Conservation (phyloP, 2,329 filamentous ascomycete genomes). For the Atkinsonella hypoxylon region DNA sequence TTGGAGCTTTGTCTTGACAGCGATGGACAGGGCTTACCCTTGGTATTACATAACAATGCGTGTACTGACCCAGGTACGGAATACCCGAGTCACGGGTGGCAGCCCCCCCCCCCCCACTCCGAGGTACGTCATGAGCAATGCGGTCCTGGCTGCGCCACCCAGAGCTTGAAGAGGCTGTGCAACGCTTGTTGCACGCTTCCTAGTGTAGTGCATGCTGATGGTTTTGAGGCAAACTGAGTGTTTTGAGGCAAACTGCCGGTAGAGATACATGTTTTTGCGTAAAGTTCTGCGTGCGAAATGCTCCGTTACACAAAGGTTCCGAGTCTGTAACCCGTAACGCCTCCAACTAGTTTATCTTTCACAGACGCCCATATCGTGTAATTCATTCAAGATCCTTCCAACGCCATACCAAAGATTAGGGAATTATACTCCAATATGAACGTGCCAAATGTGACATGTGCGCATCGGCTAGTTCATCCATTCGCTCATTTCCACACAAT, state of each 20-base stretch:
- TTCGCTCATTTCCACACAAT: not conserved
- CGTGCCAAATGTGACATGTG: not conserved
- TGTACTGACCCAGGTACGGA: too few relatives aligned
- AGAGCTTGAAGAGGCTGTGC: slow-evolving; percentile 1
- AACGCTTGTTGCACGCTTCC: not conserved
- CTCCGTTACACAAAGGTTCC: not conserved
- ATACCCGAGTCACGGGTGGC: too few relatives aligned
- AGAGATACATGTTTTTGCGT: not conserved
- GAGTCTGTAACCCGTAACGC: not conserved
- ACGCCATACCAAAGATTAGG: not conserved
- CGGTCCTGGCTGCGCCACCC: not conserved
- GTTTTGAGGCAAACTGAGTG: too few relatives aligned
- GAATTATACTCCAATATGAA: not conserved
- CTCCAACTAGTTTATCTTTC: not conserved
- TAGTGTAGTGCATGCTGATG: too few relatives aligned
- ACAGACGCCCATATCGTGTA: not conserved
- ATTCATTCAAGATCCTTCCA: not conserved
- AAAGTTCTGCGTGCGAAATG: too few relatives aligned
- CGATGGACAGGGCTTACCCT: too few relatives aligned
- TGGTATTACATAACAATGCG: too few relatives aligned
- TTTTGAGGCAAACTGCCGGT: too few relatives aligned
- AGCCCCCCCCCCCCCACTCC: too few relatives aligned
- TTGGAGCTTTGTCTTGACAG: too few relatives aligned
- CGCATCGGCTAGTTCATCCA: not conserved
- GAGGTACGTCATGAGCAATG: not conserved